phyloP scores from a whole-genome alignment of 1,284 basidiomycete genomes.

The Apiotrichum brassicae region DNA sequence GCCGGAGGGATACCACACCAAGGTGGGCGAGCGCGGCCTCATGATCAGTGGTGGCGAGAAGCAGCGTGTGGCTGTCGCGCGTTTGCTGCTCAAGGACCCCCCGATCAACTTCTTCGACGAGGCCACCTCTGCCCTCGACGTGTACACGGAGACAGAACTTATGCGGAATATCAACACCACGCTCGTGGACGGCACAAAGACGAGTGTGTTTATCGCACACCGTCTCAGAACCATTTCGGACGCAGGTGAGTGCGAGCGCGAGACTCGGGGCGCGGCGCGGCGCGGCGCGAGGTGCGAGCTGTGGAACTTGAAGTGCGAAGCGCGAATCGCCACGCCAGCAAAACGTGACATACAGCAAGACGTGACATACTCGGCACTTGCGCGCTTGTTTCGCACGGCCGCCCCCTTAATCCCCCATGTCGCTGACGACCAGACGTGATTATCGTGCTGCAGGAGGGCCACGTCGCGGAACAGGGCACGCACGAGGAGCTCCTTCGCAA shows the following conservation, averaged over 20 bases:
- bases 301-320: no score
- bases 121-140: constrained; percentile 93
- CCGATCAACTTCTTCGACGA: constrained; percentile 97
- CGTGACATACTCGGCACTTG: no score
- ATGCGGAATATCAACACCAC: constrained; percentile 89
- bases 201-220: constrained; percentile 93
- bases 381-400: no score
- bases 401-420: not conserved
- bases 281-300: no score
- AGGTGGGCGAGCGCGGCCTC: constrained; percentile 89
- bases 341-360: no score
- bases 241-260: constrained; percentile 55
- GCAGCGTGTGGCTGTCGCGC: constrained; percentile 87
- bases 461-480: constrained; percentile 83
- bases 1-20: constrained; percentile 80
- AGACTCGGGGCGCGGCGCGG: no score
- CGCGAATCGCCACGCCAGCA: no score
- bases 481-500: constrained; percentile 71
- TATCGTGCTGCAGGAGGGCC: constrained; percentile 78
- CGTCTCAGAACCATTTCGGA: constrained; percentile 84
- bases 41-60: constrained; percentile 99
- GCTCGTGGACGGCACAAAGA: constrained; percentile 68
- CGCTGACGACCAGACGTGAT: constrained; percentile 58
- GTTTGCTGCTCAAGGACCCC: constrained; percentile 87
- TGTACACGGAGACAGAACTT: constrained; percentile 86